These are phyloP conservation scores for Talaromyces adpressus DNA, from an alignment of 495 filamentous ascomycete species.

Conservation along the genomic window DNA sequence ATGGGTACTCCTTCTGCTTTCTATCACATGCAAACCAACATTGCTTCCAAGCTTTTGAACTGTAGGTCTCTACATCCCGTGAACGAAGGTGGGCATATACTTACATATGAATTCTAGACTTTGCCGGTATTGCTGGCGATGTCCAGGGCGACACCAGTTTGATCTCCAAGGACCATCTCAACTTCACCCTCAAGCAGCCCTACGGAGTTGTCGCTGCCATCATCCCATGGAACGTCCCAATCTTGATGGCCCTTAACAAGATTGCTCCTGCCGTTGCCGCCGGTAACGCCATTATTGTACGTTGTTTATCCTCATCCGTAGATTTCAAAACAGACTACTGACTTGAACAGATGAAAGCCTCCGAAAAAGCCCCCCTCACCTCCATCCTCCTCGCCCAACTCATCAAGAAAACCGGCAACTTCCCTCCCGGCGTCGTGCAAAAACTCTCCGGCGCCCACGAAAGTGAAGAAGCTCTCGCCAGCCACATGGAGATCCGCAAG, in stretches of 20 bases:
- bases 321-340: no score
- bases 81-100: neutral
- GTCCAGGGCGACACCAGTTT: neutral
- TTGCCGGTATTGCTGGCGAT: neutral
- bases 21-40: neutral
- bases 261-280: slow-evolving; percentile 36
- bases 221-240: slow-evolving; percentile 28
- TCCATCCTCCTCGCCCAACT: slow-evolving; percentile 60
- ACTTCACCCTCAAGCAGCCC: neutral
- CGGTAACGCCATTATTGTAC: slow-evolving; percentile 47
- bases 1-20: neutral
- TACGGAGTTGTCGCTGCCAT: slow-evolving; percentile 17
- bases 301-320: no score
- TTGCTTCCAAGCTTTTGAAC: neutral
- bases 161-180: neutral
- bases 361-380: slow-evolving; percentile 48
- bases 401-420: slow-evolving; percentile 47
- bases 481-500: slow-evolving; percentile 64
- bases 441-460: slow-evolving; percentile 50
- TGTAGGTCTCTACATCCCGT: neutral
- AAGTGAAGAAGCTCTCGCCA: slow-evolving; percentile 41
- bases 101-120: neutral
- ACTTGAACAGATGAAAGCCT: slow-evolving; percentile 35
- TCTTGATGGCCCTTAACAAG: slow-evolving; percentile 10
- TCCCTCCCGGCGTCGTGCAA: slow-evolving; percentile 50